Evolutionary conservation across 352 stramenopile species (phyloP), one percentile per base, ranked within the genome.

Genomic region (Phytophthora palmivora): DNA sequence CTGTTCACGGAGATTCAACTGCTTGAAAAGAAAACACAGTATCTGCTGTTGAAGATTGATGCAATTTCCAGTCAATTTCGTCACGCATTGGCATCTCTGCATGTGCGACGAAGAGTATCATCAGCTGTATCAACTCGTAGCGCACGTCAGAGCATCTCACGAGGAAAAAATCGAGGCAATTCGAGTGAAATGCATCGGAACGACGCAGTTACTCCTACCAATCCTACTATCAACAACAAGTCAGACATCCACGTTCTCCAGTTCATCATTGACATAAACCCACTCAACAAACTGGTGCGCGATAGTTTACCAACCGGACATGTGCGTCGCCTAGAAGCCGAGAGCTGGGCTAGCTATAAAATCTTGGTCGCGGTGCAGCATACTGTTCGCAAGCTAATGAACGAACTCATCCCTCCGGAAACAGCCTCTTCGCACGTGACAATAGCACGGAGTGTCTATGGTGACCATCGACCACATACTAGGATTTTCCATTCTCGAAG

Each of bases 11-110:
- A 86, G 28, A 41, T 66, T 0, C 41, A 77, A 6, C 19, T 89
- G 3, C 24, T 91, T 2, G 80, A 92, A 38, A 82, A 77, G 30
- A 91, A 92, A 42, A 76, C 80, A 3, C 74, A 72, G 32, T 90
- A 89, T 38, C 48, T 92, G 22, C 58, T 88, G 22, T 47, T 58
- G 0, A 84, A 85, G 37, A 68, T 67, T 0, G 78, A 90, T 18
- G 56, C 46, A 3, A 70, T 79, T 10, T 39, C 53, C 4, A 67
- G 55, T 6, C 53, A 79, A 22, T 79, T 75, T n/a, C 63, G 28
- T 4, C 41, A 58, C 12, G 52, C 37, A n/a, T 59, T 73, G 4
- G 12, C 51, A 9, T 32, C 39, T 5, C 24, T 73, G 8, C 28
- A 70, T 16, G 32, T 36, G 2, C 44, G 43, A 3, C 44, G 39